These are phyloP conservation scores for Calcarisporium arbuscula DNA, from an alignment of 2,329 filamentous ascomycete species.

Conservation along the genomic window DNA sequence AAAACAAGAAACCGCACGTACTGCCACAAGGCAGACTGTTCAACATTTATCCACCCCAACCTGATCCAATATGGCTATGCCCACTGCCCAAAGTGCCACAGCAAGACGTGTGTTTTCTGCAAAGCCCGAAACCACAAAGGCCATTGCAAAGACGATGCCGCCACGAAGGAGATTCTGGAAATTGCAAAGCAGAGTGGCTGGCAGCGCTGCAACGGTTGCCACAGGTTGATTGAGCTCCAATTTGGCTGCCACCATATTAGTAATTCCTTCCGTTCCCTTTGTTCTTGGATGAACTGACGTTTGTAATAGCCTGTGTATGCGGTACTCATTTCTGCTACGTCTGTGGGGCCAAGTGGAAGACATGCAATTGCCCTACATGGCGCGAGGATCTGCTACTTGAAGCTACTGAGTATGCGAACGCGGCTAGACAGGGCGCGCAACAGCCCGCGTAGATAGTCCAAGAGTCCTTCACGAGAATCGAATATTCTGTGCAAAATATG, in stretches of 20 bases:
- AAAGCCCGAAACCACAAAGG: slow-evolving; percentile 37
- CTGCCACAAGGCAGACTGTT: slow-evolving; percentile 39
- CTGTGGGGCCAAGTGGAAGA: slow-evolving; percentile 37
- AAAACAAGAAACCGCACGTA: slow-evolving; percentile 43
- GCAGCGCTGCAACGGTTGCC: slow-evolving; percentile 44
- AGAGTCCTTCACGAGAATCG: too few species aligned
- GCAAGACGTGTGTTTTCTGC: slow-evolving; percentile 44
- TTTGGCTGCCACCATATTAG: slow-evolving; percentile 54
- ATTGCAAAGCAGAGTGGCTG: slow-evolving; percentile 38
- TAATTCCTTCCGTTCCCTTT: slow-evolving; percentile 30
- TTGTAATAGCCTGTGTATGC: slow-evolving; percentile 35
- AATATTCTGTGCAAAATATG: too few species aligned
- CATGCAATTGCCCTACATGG: slow-evolving; percentile 31
- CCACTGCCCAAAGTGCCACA: slow-evolving; percentile 34
- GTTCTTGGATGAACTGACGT: background rate
- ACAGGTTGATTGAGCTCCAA: slow-evolving; percentile 39
- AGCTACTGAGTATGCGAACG: too few species aligned
- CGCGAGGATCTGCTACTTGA: slow-evolving; percentile 27
- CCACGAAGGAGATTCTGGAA: slow-evolving; percentile 30
- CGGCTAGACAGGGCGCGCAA: too few species aligned
- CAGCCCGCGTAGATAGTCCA: too few species aligned
- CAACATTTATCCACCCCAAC: slow-evolving; percentile 34
- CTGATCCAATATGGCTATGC: slow-evolving; percentile 27
- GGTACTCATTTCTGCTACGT: slow-evolving; percentile 42
- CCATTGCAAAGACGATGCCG: slow-evolving; percentile 41